These are phyloP conservation scores for Arthrobotrys entomopaga DNA, from an alignment of 2,329 filamentous ascomycete genomes.

Conservation along the genomic window DNA sequence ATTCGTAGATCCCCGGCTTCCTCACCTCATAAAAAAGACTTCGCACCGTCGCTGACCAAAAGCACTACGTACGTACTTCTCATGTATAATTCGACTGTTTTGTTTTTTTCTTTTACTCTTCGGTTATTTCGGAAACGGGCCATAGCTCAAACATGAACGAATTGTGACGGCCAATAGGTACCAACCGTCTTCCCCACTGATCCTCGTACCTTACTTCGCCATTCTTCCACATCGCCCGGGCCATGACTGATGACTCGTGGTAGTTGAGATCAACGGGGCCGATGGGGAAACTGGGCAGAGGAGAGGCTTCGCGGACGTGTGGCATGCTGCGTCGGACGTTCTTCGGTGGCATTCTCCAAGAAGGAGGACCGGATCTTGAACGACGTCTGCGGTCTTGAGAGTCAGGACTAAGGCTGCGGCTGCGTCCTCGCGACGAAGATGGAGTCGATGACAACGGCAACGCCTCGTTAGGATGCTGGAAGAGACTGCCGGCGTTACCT, in stretches of 20 bases:
- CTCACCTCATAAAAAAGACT: not conserved
- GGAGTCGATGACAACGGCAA: not conserved
- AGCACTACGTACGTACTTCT: not conserved
- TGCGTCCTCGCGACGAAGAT: conserved; percentile 26
- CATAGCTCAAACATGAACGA: conserved; percentile 59
- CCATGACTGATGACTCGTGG: conserved; percentile 57
- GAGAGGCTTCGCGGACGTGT: conserved; percentile 48
- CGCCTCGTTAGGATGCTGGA: conserved; percentile 23
- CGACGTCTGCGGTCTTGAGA: conserved; percentile 26
- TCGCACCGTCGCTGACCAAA: not conserved
- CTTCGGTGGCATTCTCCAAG: conserved; percentile 51
- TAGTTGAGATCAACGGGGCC: conserved; percentile 53
- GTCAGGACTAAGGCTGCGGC: conserved; percentile 23
- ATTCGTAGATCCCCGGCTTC: not conserved
- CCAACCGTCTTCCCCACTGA: conserved; percentile 58
- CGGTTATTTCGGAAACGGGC: conserved; percentile 58
- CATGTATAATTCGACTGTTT: conserved; percentile 30
- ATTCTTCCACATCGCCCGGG: conserved; percentile 58
- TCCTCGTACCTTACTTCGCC: conserved; percentile 59
- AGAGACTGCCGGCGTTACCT: conserved; percentile 35
- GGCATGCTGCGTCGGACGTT: conserved; percentile 38
- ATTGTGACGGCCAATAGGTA: conserved; percentile 57
- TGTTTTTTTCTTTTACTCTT: conserved; percentile 33
- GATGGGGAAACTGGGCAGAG: conserved; percentile 43
- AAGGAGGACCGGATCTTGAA: conserved; percentile 46